Conservation (phyloP, 257 asterid genomes). For the Mentha longifolia region DNA sequence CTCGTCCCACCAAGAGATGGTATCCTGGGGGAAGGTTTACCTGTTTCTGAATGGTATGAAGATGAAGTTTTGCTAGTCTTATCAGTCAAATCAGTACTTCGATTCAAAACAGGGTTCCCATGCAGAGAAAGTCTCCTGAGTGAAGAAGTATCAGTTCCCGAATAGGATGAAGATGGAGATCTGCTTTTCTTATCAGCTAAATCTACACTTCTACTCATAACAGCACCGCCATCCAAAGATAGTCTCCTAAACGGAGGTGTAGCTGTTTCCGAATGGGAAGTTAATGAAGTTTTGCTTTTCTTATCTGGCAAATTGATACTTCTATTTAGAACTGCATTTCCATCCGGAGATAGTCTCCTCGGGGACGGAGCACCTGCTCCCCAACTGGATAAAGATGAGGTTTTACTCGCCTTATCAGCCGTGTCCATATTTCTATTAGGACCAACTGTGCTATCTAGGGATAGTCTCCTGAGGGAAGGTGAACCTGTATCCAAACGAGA, state of each 20-base stretch:
- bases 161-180: conserved; percentile 42
- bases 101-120: conserved; percentile 28
- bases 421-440: conserved; percentile 42
- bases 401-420: conserved; percentile 46
- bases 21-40: conserved; percentile 59
- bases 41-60: conserved; percentile 43
- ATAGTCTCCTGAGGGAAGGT: conserved; percentile 61
- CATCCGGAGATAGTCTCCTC: conserved; percentile 69
- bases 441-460: conserved; percentile 51
- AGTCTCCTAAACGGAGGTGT: conserved; percentile 58
- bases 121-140: conserved; percentile 67
- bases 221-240: conserved; percentile 55
- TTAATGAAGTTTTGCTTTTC: conserved; percentile 40
- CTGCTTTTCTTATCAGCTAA: conserved; percentile 53
- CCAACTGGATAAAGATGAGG: conserved; percentile 44
- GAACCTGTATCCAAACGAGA: conserved; percentile 42
- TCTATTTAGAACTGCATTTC: conserved; percentile 24
- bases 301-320: conserved; percentile 54
- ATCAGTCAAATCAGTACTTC: conserved; percentile 51
- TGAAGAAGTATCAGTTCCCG: conserved; percentile 48
- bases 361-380: conserved; percentile 48
- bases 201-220: conserved; percentile 39
- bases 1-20: conserved; percentile 63
- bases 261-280: conserved; percentile 42
- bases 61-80: conserved; percentile 48